These are phyloP conservation scores for Neoscytalidium dimidiatum DNA, from an alignment of 2,329 filamentous ascomycete species.

Conservation along the genomic window DNA sequence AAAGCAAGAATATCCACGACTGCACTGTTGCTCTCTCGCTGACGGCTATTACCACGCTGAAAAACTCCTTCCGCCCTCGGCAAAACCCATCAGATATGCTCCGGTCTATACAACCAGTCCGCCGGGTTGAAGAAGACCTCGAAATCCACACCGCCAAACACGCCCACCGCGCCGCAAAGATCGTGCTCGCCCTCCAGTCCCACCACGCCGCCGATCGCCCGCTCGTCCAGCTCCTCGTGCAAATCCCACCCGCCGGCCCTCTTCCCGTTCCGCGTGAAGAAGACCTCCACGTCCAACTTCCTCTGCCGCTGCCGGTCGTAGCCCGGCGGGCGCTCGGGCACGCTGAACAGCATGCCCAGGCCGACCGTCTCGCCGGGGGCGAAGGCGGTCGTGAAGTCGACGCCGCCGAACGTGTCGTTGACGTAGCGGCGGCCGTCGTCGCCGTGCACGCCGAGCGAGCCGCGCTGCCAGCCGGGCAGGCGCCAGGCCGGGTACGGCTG, in stretches of 20 bases:
- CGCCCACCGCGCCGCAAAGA: conserved; percentile 69
- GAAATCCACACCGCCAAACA: conserved; percentile 68
- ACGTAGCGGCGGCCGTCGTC: conserved; percentile 78
- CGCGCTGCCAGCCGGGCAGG: conserved; percentile 79
- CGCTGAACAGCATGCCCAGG: conserved; percentile 66
- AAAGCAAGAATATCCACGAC: too few species aligned
- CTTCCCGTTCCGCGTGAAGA: conserved; percentile 69
- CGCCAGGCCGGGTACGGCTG: conserved; percentile 77
- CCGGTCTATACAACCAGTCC: conserved; percentile 55
- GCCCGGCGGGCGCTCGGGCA: conserved; percentile 37
- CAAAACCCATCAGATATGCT: conserved; percentile 4
- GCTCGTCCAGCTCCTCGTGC: conserved; percentile 71
- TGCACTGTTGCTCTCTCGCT: too few species aligned
- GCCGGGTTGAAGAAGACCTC: conserved; percentile 65
- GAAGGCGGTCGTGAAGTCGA: conserved; percentile 67
- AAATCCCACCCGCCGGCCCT: conserved; percentile 67
- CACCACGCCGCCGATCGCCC: conserved; percentile 60
- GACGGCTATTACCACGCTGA: neutral
- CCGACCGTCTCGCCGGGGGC: conserved; percentile 67
- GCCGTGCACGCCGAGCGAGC: conserved; percentile 72
- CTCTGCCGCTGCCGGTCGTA: conserved; percentile 29
- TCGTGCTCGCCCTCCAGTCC: conserved; percentile 74
- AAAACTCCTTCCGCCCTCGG: neutral
- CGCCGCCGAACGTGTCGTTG: conserved; percentile 74
- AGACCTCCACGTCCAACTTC: conserved; percentile 58